phyloP scores from a whole-genome alignment of 768 basidiomycete species.

The Rhodotorula taiwanensis region DNA sequence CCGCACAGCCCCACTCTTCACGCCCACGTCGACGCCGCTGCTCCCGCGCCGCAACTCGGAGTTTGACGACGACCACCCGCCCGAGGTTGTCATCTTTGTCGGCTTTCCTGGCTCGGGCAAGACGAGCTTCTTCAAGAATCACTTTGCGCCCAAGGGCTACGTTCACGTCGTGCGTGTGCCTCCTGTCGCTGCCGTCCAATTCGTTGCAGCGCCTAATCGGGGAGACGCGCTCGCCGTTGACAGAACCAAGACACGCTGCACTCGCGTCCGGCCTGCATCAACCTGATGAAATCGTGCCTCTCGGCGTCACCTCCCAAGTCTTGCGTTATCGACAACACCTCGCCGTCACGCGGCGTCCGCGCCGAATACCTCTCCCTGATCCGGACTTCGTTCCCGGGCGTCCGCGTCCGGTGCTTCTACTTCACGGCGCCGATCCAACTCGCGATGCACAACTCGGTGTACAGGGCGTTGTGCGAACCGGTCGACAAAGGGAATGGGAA shows the following conservation, averaged over 20 bases:
- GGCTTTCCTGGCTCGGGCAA: constrained; percentile 69
- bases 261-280: constrained; percentile 68
- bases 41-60: constrained; percentile 10
- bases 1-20: constrained; percentile 51
- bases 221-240: not conserved
- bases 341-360: constrained; percentile 64
- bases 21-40: constrained; percentile 51
- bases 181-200: not conserved
- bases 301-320: constrained; percentile 51
- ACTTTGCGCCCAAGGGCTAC: constrained; percentile 66
- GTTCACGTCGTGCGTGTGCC: constrained; percentile 52
- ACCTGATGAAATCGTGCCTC: constrained; percentile 56
- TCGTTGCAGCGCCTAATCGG: no score
- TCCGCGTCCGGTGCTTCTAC: constrained; percentile 56
- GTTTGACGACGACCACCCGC: constrained; percentile 4
- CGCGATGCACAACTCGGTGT: constrained; percentile 89
- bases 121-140: constrained; percentile 63
- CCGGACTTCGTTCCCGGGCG: constrained; percentile 6
- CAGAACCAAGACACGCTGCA: constrained; percentile 51
- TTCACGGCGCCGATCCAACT: constrained; percentile 72
- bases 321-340: constrained; percentile 90
- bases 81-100: constrained; percentile 57
- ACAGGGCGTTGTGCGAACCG: constrained; percentile 19
- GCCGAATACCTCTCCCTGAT: constrained; percentile 60
- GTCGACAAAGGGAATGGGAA: constrained; percentile 9